phyloP scores from a whole-genome alignment of 2,329 filamentous ascomycete genomes.

The Macrophomina phaseolina region DNA sequence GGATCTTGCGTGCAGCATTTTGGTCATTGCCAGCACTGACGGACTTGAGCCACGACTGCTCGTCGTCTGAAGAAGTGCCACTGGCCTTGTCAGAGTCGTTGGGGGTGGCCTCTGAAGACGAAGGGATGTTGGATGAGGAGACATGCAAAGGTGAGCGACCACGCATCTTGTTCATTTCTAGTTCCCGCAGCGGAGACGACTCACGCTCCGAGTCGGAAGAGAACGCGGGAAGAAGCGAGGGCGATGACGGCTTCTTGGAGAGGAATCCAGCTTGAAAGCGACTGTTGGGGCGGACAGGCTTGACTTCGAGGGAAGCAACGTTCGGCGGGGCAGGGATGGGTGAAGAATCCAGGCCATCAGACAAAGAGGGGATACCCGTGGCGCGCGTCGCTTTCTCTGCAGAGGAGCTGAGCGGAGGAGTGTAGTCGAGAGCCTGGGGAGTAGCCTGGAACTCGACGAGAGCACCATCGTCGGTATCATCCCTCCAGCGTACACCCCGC shows the following conservation, averaged over 20 bases:
- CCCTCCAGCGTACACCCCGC: conserved; percentile 87
- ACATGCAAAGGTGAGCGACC: conserved; percentile 59
- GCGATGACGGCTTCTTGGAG: conserved; percentile 67
- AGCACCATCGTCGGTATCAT: conserved; percentile 84
- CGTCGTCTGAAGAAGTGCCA: conserved; percentile 52
- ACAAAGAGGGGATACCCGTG: conserved; percentile 3
- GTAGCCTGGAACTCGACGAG: conserved; percentile 92
- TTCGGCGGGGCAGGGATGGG: conserved; percentile 63
- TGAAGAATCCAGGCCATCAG: conserved; percentile 53
- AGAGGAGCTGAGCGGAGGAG: conserved; percentile 60
- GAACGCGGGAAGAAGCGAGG: conserved; percentile 63
- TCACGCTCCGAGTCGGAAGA: conserved; percentile 62
- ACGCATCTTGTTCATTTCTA: conserved; percentile 49
- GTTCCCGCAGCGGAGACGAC: conserved; percentile 51
- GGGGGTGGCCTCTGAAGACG: conserved; percentile 35
- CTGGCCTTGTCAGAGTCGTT: conserved; percentile 43
- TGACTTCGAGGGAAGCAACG: conserved; percentile 62
- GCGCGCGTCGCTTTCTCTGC: conserved; percentile 58
- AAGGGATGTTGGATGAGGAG: conserved; percentile 42
- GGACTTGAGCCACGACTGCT: conserved; percentile 52
- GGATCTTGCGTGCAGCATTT: conserved; percentile 60
- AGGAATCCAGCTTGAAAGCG: conserved; percentile 91
- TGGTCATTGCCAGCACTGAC: conserved; percentile 38
- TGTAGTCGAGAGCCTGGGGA: conserved; percentile 70
- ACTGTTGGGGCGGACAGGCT: conserved; percentile 58